Conservation (phyloP, 441 rosid genomes). For the Erodium moschatum region DNA sequence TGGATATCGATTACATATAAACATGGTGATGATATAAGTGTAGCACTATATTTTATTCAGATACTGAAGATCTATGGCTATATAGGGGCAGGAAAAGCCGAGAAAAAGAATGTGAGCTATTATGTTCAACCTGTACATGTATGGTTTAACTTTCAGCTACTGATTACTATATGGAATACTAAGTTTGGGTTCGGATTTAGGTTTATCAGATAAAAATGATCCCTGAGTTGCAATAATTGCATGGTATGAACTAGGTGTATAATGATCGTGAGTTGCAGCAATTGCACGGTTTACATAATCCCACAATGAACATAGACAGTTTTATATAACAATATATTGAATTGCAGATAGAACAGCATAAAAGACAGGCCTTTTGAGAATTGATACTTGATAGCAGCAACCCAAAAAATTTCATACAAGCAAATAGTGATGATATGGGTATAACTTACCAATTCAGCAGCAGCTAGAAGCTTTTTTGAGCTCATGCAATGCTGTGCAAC, state of each 20-base stretch:
- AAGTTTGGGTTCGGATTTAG: background rate
- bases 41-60: background rate
- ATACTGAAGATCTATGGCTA: background rate
- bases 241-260: too few relatives aligned
- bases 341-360: too few relatives aligned
- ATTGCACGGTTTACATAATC: too few relatives aligned
- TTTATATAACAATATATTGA: too few relatives aligned
- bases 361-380: background rate
- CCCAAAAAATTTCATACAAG: background rate
- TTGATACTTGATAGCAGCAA: background rate
- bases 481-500: constrained; percentile 36
- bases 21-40: background rate
- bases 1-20: background rate
- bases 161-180: background rate
- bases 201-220: background rate
- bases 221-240: too few relatives aligned
- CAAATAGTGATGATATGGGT: background rate
- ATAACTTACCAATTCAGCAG: constrained; percentile 46
- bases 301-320: too few relatives aligned
- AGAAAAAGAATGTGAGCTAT: background rate
- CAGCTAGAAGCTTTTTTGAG: constrained; percentile 39
- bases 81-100: background rate
- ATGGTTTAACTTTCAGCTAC: background rate
- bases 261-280: too few relatives aligned
- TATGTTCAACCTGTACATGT: background rate